Evolutionary conservation across 2,329 filamentous ascomycete genomes (phyloP), one percentile per base, ranked within the genome.

Genomic region (Chaetomiaceae sp.): DNA sequence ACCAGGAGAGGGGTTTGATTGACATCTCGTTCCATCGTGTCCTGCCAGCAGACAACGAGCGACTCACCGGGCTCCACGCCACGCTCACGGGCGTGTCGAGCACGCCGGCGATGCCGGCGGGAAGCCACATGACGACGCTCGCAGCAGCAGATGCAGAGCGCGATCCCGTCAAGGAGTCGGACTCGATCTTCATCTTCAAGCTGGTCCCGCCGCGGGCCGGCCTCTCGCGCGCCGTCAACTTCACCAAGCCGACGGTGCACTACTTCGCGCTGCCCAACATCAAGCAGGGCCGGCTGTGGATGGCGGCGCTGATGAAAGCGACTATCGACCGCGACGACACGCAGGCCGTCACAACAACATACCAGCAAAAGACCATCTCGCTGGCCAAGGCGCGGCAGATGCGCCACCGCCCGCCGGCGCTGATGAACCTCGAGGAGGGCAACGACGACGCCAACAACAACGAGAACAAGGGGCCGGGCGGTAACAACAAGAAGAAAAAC

Each of bases 261-360:
- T 97, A 96, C 68, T 99, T 99, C 68, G 93, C 95, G 5, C 90
- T 96, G 19, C 91, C 95, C 46, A 96, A 87, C 61, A 74, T 96
- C 52, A 83, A 89, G 61, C 83, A 93, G 64, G 93, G 93, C 14
- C 83, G 93, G 12, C 73, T 95, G 35, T 99, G 93, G 93, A 99
- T 99, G 93, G 93, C 90, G 4, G 93, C 93, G 5, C 73, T 99
- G 45, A 95, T 99, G 89, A 99, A 99, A 72, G 93, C 93, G 10
- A 99, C 93, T 1, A 99, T 99, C 61, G 92, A 97, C 65, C 86
- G 92, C 54, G 93, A 99, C 60, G 83, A 86, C 62, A 80, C 80
- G 4, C 80, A 86, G 55, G 81, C 86, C 9, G 85, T 96, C 54
- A 90, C 89, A 17, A 93, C 88, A 3, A 96, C 90, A 3, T 97